Evolutionary conservation across 306 rosid genomes (phyloP).

Genomic region (Senna tora): DNA sequence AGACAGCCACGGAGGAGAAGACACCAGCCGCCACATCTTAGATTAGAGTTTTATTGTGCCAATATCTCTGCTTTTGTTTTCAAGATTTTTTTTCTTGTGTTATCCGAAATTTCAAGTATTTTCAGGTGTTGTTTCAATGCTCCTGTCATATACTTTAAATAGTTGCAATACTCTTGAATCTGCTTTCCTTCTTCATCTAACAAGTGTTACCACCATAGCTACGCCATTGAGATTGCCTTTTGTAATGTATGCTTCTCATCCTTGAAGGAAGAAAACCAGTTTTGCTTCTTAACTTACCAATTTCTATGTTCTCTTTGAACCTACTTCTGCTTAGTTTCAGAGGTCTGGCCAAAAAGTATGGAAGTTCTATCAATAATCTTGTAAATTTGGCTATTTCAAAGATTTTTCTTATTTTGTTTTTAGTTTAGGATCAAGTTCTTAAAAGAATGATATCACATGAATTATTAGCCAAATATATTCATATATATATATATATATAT

Average conservation of each 20-base stretch:
- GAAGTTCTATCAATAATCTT: no score
- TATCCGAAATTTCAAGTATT: slow-evolving; percentile 38
- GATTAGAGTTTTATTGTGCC: slow-evolving; percentile 56
- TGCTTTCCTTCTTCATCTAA: slow-evolving; percentile 32
- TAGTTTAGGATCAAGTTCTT: no score
- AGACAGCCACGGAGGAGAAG: slow-evolving; percentile 85
- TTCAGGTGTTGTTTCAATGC: slow-evolving; percentile 41
- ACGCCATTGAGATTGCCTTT: slow-evolving; percentile 5
- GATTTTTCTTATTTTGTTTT: no score
- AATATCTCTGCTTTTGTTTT: slow-evolving; percentile 43
- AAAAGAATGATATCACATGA: no score
- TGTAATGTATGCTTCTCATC: slow-evolving; percentile 20
- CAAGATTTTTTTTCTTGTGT: slow-evolving; percentile 14
- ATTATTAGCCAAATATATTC: no score
- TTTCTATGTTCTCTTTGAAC: no score
- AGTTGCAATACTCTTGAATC: slow-evolving; percentile 41
- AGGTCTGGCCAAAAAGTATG: no score
- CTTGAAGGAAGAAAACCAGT: neutral
- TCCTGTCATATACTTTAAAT: slow-evolving; percentile 44
- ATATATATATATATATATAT: no score
- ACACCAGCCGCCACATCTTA: slow-evolving; percentile 50
- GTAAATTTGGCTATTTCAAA: no score
- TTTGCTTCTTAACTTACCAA: neutral
- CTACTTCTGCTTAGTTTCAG: no score
- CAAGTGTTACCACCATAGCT: neutral